Base-by-base conservation (phyloP, 257 asterid genomes). In the Lantana camara region DNA sequence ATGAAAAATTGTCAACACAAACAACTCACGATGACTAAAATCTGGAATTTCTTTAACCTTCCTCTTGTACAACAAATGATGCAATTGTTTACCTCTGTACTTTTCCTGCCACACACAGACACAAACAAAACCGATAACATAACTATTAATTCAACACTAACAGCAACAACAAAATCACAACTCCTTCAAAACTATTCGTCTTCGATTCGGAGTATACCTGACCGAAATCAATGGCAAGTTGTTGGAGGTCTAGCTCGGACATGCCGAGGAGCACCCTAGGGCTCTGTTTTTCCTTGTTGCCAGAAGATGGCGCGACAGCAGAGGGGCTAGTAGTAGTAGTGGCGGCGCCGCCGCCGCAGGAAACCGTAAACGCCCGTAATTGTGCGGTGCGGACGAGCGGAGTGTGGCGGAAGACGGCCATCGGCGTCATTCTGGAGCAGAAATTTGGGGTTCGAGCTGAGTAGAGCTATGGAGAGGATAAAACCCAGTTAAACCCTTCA, bases 1-100 rank as follows among this genome's bases (percentile, higher is more conserved):
- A 75, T 10, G 50, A 9, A 16, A 5, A 23, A 35, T 5, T 5
- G 3, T 7, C 24, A 9, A 51, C 17, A 8, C 11, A 27, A 22
- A 30, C 55, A 21, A 68, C 91, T 83, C 79, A 92, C 98, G 79
- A 60, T 89, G 84, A 78, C 48, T 80, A 50, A 89, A 80, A 53
- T 89, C 96, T 54, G 85, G 84, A 73, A 92, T 77, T 50, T 87
- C 82, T 70, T 80, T 92, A 60, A 78, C 81, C 84, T 83, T 89
- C 79, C 85, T 83, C 85, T 92, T 85, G 81, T 92, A 92, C 66
- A 92, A 37, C 64, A 92, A 72, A 67, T 87, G 96, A 69, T 92
- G 88, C 81, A 92, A 77, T 64, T 92, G 98, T 42, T 89, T 92
- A 60, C 97, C 98, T 67, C 98, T 83, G 56, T 89, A 92, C 57